Percentiles rank a stretch among this genome's conserved stretches.
phyloP scores from a whole-genome alignment of 2,329 filamentous ascomycete genomes.

The Penicillium thymicola region DNA sequence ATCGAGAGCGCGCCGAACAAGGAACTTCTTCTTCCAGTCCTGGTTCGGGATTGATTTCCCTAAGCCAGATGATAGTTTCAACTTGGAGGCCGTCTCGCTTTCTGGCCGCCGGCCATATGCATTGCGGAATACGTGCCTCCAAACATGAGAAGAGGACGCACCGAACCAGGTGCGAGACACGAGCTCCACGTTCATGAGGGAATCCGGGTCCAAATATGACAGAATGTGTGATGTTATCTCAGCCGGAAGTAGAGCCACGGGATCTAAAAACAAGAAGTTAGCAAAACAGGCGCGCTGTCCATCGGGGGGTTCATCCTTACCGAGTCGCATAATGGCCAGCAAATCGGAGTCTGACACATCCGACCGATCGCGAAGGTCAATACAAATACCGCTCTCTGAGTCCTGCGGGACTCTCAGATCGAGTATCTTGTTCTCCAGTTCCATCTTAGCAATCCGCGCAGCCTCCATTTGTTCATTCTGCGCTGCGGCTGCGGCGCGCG shows the following conservation, averaged over 20 bases:
- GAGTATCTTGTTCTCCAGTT: constrained; percentile 31
- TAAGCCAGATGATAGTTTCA: constrained; percentile 53
- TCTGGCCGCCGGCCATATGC: constrained; percentile 50
- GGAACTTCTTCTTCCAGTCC: constrained; percentile 84
- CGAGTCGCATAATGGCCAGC: constrained; percentile 36
- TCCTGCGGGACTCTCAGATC: constrained; percentile 37
- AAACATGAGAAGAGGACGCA: constrained; percentile 57
- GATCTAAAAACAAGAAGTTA: constrained; percentile 42
- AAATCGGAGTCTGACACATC: constrained; percentile 35
- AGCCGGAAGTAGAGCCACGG: constrained; percentile 53
- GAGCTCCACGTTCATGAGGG: constrained; percentile 53
- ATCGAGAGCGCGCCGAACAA: constrained; percentile 71
- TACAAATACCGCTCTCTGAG: constrained; percentile 51
- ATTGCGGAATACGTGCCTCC: constrained; percentile 60
- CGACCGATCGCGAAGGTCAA: constrained; percentile 40
- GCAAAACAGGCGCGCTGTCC: neutral
- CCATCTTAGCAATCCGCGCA: constrained; percentile 27
- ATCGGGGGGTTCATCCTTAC: constrained; percentile 20
- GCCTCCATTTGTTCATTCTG: constrained; percentile 41
- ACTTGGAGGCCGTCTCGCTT: constrained; percentile 33
- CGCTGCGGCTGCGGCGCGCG: constrained; percentile 49
- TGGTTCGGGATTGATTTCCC: constrained; percentile 58
- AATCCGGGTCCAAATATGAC: constrained; percentile 56
- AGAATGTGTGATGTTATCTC: constrained; percentile 60
- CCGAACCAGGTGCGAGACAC: constrained; percentile 59